phyloP scores from a whole-genome alignment of 2,329 filamentous ascomycete genomes.

The Aspergillus ibericus region DNA sequence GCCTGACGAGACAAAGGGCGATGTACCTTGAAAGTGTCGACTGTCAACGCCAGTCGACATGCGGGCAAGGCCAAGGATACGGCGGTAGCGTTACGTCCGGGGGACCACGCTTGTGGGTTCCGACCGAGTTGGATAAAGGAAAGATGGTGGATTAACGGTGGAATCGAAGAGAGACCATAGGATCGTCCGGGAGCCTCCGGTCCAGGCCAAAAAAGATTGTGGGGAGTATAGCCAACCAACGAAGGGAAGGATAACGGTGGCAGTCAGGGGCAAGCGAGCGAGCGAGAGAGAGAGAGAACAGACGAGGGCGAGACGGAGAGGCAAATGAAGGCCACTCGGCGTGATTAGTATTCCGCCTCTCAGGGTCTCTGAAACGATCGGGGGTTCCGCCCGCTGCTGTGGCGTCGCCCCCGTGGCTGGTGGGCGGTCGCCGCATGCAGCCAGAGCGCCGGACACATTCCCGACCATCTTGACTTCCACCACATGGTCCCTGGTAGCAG shows the following conservation, averaged over 20 bases:
- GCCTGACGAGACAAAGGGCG: slow-evolving; percentile 54
- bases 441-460: not conserved
- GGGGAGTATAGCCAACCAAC: slow-evolving; percentile 19
- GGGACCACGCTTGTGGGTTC: slow-evolving; percentile 14
- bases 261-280: not conserved
- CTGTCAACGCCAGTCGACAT: slow-evolving; percentile 59
- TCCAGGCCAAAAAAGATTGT: slow-evolving; percentile 23
- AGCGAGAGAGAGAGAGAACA: not conserved
- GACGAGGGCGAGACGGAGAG: slow-evolving; percentile 3
- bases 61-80: slow-evolving; percentile 35
- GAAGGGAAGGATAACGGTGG: slow-evolving; percentile 11
- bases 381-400: not conserved
- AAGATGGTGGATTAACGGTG: slow-evolving; percentile 25
- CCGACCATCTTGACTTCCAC: not conserved
- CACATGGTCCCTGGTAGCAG: not conserved
- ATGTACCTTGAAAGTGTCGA: slow-evolving; percentile 51
- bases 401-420: not conserved
- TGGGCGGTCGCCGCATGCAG: slow-evolving; percentile 1
- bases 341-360: not conserved
- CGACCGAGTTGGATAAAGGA: slow-evolving; percentile 15
- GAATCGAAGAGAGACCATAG: slow-evolving; percentile 29
- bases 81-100: slow-evolving; percentile 20
- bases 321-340: slow-evolving; percentile 1
- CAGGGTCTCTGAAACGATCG: slow-evolving; percentile 2
- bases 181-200: slow-evolving; percentile 26